Base-by-base conservation (phyloP, 768 basidiomycete genomes). In the Suillus brevipes region DNA sequence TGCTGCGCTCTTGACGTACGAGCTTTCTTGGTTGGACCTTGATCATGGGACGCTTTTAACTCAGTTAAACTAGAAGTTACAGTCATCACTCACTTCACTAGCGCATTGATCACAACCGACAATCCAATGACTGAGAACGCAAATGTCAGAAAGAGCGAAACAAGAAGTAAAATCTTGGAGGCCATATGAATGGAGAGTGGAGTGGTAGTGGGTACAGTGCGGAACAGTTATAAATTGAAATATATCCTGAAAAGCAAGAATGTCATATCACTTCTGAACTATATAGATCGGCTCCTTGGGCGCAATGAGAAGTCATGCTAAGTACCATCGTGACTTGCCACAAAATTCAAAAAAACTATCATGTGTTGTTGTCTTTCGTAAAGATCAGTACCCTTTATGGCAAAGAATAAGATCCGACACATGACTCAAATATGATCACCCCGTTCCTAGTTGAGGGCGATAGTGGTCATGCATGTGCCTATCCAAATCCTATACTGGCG, bases 101-200 rank as follows among this genome's bases (percentile, higher is more conserved):
- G 45, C 8, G 66, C 42, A 50, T 66, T 66, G 28, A 66, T 40
- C 12, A 58, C 66, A 12, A 66, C 34, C 16, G 55, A 42, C 37
- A 10, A 34, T 18, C 63, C 60, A 28, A 73, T 65, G n/a, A 73
- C 40, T 2, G 71, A 69, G 71, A 72, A 78, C 34, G 73, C 72
- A 63, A 71, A 74, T 52, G 77, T 73, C 47, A 78, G 66, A 36
- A 65, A 61, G 42, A 78, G 72, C 1, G 73, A 58, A 12, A 65
- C 60, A 2, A 76, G 61, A 6, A 59, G 58, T 42, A 42, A 10
- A 42, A 59, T 12, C 40, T 42, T 59, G 25, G 57, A 12, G 2
- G 25, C 3, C 38, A 59, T 59, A 59, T 59, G 58, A 0, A 37
- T 37, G 23, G 36, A 18, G 36, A 56, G 25, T 25, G 58, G 18